Percentiles rank a stretch among this genome's conserved stretches.
Conservation (phyloP, 495 filamentous ascomycete species). For the Recurvomyces mirabilis region DNA sequence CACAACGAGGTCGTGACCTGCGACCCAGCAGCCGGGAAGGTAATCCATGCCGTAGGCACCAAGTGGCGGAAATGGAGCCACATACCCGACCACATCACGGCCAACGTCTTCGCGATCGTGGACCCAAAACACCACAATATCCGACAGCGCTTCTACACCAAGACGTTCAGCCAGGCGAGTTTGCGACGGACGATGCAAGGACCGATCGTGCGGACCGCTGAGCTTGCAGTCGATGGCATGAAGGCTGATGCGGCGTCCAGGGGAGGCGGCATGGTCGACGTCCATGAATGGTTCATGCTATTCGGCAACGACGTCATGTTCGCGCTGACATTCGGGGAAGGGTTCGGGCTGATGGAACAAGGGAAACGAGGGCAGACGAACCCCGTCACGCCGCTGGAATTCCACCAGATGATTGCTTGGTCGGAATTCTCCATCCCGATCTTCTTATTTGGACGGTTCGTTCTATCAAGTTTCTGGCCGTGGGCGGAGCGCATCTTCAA, state of each 20-base stretch:
- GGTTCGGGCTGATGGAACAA: slow-evolving; percentile 41
- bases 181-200: slow-evolving; percentile 17
- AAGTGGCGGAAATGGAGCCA: slow-evolving; percentile 11
- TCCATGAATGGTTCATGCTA: slow-evolving; percentile 47
- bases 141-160: slow-evolving; percentile 11
- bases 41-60: slow-evolving; percentile 13
- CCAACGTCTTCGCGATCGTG: slow-evolving; percentile 12
- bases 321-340: slow-evolving; percentile 46
- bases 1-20: slow-evolving; percentile 57
- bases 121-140: slow-evolving; percentile 9
- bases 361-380: background rate
- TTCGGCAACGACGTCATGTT: slow-evolving; percentile 42
- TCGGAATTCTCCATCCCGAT: background rate
- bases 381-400: background rate
- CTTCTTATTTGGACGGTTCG: background rate
- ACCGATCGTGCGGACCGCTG: slow-evolving; percentile 3
- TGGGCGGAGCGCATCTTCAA: background rate
- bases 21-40: background rate
- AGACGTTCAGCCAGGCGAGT: slow-evolving; percentile 11
- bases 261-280: slow-evolving; percentile 28
- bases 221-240: slow-evolving; percentile 13
- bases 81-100: background rate
- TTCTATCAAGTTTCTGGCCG: background rate
- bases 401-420: slow-evolving; percentile 1
- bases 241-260: background rate